These are phyloP conservation scores for Tetrahymena malaccensis DNA, from an alignment of 73 alveolate species.

Conservation along the genomic window DNA sequence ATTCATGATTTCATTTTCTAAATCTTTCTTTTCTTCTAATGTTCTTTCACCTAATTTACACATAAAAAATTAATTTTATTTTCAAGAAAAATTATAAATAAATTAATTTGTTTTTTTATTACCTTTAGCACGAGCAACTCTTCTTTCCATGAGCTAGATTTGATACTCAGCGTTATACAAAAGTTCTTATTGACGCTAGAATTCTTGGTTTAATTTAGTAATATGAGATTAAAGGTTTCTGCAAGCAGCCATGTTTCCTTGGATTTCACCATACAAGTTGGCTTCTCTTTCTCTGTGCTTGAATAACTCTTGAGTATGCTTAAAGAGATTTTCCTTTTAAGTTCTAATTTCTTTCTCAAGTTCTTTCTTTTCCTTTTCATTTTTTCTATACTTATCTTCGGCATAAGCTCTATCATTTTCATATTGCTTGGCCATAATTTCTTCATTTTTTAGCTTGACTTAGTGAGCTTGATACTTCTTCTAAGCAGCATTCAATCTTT, in stretches of 20 bases:
- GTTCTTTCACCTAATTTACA: conserved; percentile 67
- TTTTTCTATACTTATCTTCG: conserved; percentile 65
- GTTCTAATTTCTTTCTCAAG: conserved; percentile 80
- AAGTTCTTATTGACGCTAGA: conserved; percentile 84
- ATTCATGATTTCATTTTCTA: conserved; percentile 69
- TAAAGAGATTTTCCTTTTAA: conserved; percentile 79
- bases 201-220: conserved; percentile 82
- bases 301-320: conserved; percentile 82
- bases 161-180: conserved; percentile 90
- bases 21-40: conserved; percentile 87
- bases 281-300: conserved; percentile 92
- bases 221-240: conserved; percentile 84
- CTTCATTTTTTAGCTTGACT: conserved; percentile 72
- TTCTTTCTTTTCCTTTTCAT: conserved; percentile 62
- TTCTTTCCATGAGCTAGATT: conserved; percentile 93
- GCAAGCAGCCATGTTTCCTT: conserved; percentile 86
- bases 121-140: conserved; percentile 81
- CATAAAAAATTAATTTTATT: not conserved
- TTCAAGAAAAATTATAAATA: not conserved
- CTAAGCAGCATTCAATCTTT: conserved; percentile 69
- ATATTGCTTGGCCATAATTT: conserved; percentile 63
- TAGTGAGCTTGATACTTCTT: conserved; percentile 70
- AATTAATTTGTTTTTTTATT: not conserved
- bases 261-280: conserved; percentile 86
- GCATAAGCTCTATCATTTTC: conserved; percentile 60